These are phyloP conservation scores for Fusarium keratoplasticum DNA, from an alignment of 2,329 filamentous ascomycete species.

Conservation along the genomic window DNA sequence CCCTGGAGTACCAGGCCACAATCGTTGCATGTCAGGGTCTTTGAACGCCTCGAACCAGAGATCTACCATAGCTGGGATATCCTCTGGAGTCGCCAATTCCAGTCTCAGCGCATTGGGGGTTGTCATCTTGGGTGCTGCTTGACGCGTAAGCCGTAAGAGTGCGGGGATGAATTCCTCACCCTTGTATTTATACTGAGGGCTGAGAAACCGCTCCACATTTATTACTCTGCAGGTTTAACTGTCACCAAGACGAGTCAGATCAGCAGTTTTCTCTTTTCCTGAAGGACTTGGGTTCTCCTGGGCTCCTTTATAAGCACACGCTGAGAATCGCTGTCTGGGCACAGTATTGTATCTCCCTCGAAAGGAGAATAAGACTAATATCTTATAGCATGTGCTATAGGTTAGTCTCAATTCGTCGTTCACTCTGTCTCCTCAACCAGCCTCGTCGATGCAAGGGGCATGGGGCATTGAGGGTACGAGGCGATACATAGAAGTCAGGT, in stretches of 20 bases:
- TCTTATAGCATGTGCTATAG: too few species aligned
- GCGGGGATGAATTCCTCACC: not conserved
- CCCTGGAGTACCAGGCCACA: slow-evolving; percentile 34
- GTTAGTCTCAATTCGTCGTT: not conserved
- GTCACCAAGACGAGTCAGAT: not conserved
- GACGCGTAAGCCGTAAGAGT: not conserved
- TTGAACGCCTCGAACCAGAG: slow-evolving; percentile 35
- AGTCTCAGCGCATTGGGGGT: not conserved
- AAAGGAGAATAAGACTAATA: too few species aligned
- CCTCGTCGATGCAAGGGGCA: not conserved
- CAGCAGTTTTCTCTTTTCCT: not conserved
- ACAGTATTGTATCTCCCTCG: not conserved
- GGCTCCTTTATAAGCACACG: not conserved
- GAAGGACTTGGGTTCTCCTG: not conserved
- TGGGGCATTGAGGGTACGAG: not conserved
- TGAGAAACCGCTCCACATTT: not conserved
- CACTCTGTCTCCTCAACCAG: not conserved
- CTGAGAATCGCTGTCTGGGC: not conserved
- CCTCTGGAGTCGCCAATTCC: slow-evolving; percentile 12
- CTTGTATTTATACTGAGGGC: not conserved
- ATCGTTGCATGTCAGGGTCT: slow-evolving; percentile 12
- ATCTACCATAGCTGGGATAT: slow-evolving; percentile 19
- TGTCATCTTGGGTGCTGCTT: not conserved
- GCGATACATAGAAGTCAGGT: too few species aligned
- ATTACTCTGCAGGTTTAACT: not conserved